Conservation (phyloP, 129 eudicot genomes). For the Escallonia rubra region DNA sequence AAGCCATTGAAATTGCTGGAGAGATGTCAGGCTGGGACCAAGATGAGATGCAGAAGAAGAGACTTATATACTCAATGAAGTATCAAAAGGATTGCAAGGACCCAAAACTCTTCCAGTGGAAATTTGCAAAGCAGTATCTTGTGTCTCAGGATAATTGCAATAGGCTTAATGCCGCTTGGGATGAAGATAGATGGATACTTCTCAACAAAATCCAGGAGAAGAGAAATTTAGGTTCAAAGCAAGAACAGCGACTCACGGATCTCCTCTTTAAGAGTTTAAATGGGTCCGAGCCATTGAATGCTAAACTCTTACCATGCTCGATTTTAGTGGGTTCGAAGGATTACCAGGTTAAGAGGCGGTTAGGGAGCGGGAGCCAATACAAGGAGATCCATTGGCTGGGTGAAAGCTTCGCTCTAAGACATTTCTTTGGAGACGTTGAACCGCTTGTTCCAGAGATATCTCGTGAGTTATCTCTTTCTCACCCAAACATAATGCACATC, state of each 20-base stretch:
- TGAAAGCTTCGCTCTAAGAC: conserved; percentile 48
- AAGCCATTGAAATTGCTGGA: conserved; percentile 53
- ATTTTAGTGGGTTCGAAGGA: conserved; percentile 41
- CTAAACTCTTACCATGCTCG: conserved; percentile 35
- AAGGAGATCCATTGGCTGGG: conserved; percentile 73
- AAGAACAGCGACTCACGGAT: conserved; percentile 22
- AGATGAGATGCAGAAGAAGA: conserved; percentile 41
- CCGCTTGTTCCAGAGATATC: conserved; percentile 28
- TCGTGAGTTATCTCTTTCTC: conserved; percentile 32
- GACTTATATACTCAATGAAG: conserved; percentile 35
- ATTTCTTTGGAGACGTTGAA: conserved; percentile 39
- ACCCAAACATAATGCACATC: conserved; percentile 48
- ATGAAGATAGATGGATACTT: conserved; percentile 53
- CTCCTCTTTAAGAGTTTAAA: conserved; percentile 28
- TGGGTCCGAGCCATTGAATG: conserved; percentile 12
- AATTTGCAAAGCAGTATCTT: conserved; percentile 40
- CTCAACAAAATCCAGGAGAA: conserved; percentile 31
- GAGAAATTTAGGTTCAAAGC: conserved; percentile 18
- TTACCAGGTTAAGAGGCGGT: conserved; percentile 43
- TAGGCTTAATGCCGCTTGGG: conserved; percentile 32
- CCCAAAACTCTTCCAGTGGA: conserved; percentile 49
- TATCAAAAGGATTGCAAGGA: conserved; percentile 45
- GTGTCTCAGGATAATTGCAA: conserved; percentile 37
- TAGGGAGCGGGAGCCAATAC: conserved; percentile 48
- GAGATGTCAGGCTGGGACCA: conserved; percentile 48